Conservation (phyloP, 768 basidiomycete species). For the Lactifluus rugatus region DNA sequence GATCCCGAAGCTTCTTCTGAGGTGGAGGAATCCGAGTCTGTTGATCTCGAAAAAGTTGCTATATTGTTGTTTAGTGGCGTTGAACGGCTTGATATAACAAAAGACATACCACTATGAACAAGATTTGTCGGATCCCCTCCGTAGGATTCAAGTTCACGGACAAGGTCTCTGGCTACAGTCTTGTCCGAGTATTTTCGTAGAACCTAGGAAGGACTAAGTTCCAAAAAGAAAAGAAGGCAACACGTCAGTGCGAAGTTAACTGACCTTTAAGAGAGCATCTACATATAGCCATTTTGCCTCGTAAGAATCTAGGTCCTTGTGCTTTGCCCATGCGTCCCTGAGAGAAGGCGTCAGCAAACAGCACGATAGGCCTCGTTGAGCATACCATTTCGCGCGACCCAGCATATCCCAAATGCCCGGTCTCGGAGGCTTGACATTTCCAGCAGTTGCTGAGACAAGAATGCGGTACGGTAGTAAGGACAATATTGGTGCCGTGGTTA, state of each 20-base stretch:
- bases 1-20: slow-evolving; percentile 33
- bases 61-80: not conserved
- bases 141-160: slow-evolving; percentile 70
- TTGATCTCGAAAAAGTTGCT: slow-evolving; percentile 38
- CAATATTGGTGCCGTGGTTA: not conserved
- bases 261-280: slow-evolving; percentile 73
- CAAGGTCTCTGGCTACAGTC: slow-evolving; percentile 63
- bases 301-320: slow-evolving; percentile 64
- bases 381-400: slow-evolving; percentile 86
- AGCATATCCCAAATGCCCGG: slow-evolving; percentile 89
- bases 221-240: not conserved
- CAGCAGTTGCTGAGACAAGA: slow-evolving; percentile 61
- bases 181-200: slow-evolving; percentile 77
- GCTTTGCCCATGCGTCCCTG: slow-evolving; percentile 96
- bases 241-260: slow-evolving; percentile 7
- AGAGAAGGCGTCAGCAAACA: slow-evolving; percentile 15
- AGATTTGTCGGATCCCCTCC: slow-evolving; percentile 57
- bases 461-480: not conserved
- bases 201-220: slow-evolving; percentile 36
- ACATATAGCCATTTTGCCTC: slow-evolving; percentile 90
- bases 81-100: not conserved
- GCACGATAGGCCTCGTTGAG: slow-evolving; percentile 4
- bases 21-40: slow-evolving; percentile 53
- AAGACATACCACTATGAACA: slow-evolving; percentile 50
- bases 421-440: slow-evolving; percentile 69